Percentiles rank a stretch among this genome's conserved stretches.
Evolutionary conservation across 305 asterid species (phyloP).

Genomic region (Solanum hybrid): DNA sequence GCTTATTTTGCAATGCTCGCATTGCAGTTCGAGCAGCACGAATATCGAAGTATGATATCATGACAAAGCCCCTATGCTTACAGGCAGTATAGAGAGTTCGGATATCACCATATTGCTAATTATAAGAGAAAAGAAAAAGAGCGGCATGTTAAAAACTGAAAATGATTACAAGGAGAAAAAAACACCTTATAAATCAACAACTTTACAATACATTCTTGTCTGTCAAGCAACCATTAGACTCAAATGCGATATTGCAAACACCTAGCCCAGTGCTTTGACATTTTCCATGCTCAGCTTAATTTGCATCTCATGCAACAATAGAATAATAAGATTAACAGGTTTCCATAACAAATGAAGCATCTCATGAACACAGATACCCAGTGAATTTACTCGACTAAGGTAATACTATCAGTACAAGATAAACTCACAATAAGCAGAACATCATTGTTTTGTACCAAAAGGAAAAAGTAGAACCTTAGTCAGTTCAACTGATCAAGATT

Average conservation of each 20-base stretch:
- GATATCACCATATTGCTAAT: conserved; percentile 66
- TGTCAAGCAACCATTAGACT: neutral
- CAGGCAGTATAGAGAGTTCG: conserved; percentile 61
- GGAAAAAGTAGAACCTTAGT: conserved; percentile 1
- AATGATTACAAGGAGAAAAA: neutral
- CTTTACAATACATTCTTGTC: neutral
- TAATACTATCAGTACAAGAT: neutral
- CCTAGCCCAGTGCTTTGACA: neutral
- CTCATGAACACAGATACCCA: neutral
- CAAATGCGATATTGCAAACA: neutral
- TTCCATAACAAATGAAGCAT: neutral
- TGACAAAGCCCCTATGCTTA: conserved; percentile 78
- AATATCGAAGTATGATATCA: conserved; percentile 70
- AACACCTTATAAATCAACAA: neutral
- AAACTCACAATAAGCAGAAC: neutral
- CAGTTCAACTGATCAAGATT: neutral
- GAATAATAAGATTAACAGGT: neutral
- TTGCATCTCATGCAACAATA: neutral
- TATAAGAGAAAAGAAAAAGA: conserved; percentile 1
- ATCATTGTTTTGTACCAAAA: neutral
- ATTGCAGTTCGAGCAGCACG: conserved; percentile 70
- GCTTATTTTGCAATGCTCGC: conserved; percentile 60
- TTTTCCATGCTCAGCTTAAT: neutral
- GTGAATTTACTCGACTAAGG: neutral
- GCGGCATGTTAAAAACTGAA: neutral